Evolutionary conservation across 345 rosid genomes (phyloP), one percentile per base, ranked within the genome.

Genomic region (Eucalyptus curtisii): DNA sequence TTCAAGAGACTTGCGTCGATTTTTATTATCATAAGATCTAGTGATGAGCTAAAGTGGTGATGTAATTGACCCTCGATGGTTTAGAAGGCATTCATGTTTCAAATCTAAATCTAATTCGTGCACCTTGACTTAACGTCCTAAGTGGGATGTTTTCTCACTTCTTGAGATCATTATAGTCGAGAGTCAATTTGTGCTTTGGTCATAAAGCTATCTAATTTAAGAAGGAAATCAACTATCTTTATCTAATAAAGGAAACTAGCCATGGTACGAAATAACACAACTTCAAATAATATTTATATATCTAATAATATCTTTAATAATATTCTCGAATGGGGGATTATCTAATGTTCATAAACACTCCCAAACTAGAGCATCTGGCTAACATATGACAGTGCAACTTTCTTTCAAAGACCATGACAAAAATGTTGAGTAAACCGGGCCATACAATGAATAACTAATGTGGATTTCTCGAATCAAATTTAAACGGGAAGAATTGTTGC

Each of bases 1-100:
- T 76, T 10, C 8, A 10, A 37, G 27, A 76, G 15, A 37, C 5
- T 37, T 2, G 4, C 0, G 2, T 2, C 5, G 4, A 10, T 10
- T 19, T 19, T 37, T 31, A 19, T 76, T 10, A 37, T 37, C 24
- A 5, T 2, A 10, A 37, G 2, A 11, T 76, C 15, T 37, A 76
- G 47, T 10, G 82, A 37, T 19, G 3, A 33, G 44, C 25, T 42
- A 33, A 19, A 71, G 44, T 33, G 45, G 45, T 71, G 81, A 71
- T 37, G 45, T 22, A 17, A 71, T 31, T 31, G 19, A 37, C 11
- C 79, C 40, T 7, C 42, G 3, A 15, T 66, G 79, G 22, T 31
- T 3, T 8, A 31, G 16, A 4, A 13, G 71, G 33, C 37, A 8
- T 66, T 66, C 12, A 1, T 15, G 79, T n/a, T 8, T 66, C 79